Evolutionary conservation across 805 yeast genomes (phyloP).

Genomic region (Cyberlindnera euphorbiae): DNA sequence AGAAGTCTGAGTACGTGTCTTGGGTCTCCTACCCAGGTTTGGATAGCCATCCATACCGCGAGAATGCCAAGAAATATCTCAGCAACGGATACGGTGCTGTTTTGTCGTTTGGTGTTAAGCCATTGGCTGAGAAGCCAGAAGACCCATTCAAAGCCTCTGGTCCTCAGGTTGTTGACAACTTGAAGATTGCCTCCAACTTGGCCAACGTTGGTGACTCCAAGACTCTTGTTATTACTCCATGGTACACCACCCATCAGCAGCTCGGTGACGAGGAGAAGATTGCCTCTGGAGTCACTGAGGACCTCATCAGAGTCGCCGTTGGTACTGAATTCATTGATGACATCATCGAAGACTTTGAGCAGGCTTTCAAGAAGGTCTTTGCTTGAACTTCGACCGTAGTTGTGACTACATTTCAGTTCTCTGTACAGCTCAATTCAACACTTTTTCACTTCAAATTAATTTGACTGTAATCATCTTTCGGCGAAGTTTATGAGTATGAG

Average conservation of each 20-base stretch:
- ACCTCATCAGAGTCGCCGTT: conserved; percentile 80
- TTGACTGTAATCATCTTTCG: no score
- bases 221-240: conserved; percentile 93
- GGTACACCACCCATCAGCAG: conserved; percentile 94
- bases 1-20: conserved; percentile 64
- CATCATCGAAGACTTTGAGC: conserved; percentile 82
- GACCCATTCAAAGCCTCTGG: conserved; percentile 71
- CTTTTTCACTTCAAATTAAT: no score
- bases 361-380: conserved; percentile 67
- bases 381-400: conserved; percentile 12
- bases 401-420: no score
- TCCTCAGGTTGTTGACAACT: conserved; percentile 75
- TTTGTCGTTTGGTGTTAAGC: conserved; percentile 84
- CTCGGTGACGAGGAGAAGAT: conserved; percentile 73
- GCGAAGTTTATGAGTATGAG: no score
- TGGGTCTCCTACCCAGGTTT: conserved; percentile 95
- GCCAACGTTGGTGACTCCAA: conserved; percentile 98
- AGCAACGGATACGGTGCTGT: conserved; percentile 81
- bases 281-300: conserved; percentile 84
- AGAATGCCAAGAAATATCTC: conserved; percentile 78
- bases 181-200: conserved; percentile 83
- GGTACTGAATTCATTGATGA: conserved; percentile 93
- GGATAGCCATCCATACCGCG: conserved; percentile 71
- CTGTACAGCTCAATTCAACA: no score
- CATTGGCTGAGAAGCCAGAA: conserved; percentile 44